phyloP scores from a whole-genome alignment of 805 yeast genomes.

The Lipomyces lipofer region DNA sequence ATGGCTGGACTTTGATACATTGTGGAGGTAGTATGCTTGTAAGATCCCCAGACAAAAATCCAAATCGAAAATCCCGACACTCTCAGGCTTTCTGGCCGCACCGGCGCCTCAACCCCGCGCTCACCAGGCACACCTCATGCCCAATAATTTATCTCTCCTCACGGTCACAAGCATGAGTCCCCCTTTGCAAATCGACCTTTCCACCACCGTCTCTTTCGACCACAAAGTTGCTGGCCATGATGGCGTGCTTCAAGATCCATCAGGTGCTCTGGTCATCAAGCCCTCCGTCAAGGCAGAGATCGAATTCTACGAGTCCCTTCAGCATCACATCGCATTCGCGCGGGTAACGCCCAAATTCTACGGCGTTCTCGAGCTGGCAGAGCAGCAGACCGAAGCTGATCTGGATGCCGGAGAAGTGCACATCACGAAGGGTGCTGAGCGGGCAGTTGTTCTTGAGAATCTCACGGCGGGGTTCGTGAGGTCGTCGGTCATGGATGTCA shows the following conservation, averaged over 20 bases:
- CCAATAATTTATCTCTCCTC: neutral
- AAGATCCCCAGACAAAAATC: too few species aligned
- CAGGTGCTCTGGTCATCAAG: slow-evolving; percentile 73
- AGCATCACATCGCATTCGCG: slow-evolving; percentile 34
- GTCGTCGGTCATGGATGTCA: slow-evolving; percentile 82
- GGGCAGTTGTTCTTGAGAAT: slow-evolving; percentile 67
- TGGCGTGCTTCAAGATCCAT: slow-evolving; percentile 64
- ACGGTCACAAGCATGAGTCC: neutral
- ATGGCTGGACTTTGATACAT: too few species aligned
- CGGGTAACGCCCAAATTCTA: slow-evolving; percentile 55
- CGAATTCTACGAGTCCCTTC: slow-evolving; percentile 60
- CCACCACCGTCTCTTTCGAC: slow-evolving; percentile 22
- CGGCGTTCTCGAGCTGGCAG: slow-evolving; percentile 60
- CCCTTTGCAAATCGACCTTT: slow-evolving; percentile 1
- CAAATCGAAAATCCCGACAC: too few species aligned
- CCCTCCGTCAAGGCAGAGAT: slow-evolving; percentile 64
- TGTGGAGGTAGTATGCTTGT: too few species aligned
- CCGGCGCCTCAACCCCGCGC: too few species aligned
- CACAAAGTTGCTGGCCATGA: slow-evolving; percentile 89
- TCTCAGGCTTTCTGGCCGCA: too few species aligned
- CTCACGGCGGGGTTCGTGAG: slow-evolving; percentile 56
- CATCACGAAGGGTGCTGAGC: slow-evolving; percentile 24
- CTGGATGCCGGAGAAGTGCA: slow-evolving; percentile 31
- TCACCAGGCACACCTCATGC: too few species aligned
- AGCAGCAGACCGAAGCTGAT: slow-evolving; percentile 35